Conservation (phyloP, 306 rosid genomes). For the Astragalus glycyphyllos region DNA sequence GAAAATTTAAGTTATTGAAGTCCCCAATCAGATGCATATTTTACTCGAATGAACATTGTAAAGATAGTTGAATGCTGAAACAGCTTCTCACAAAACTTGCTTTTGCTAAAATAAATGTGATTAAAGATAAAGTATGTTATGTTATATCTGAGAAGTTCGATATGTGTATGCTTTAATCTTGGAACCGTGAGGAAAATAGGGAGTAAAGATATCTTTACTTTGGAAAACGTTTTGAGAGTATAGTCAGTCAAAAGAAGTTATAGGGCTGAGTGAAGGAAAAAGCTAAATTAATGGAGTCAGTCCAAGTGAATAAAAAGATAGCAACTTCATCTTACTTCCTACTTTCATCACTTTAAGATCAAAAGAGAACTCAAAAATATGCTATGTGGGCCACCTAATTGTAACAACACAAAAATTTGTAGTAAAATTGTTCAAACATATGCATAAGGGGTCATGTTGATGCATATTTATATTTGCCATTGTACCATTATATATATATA, state of each 20-base stretch:
- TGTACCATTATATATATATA: no score
- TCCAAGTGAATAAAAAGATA: conserved; percentile 60
- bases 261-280: conserved; percentile 61
- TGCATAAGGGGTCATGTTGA: neutral
- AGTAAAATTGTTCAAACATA: neutral
- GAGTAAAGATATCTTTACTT: conserved; percentile 61
- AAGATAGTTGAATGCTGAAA: conserved; percentile 42
- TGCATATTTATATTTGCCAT: neutral
- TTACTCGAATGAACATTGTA: conserved; percentile 43
- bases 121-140: conserved; percentile 51
- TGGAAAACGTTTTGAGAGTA: conserved; percentile 57
- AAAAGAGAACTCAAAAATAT: conserved; percentile 60
- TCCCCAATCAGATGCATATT: conserved; percentile 54
- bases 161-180: conserved; percentile 47
- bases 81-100: neutral
- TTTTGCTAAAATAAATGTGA: conserved; percentile 50
- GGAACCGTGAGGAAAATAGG: conserved; percentile 50
- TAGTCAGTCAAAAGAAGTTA: conserved; percentile 85
- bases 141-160: conserved; percentile 40
- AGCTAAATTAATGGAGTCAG: conserved; percentile 59
- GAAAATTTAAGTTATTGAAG: conserved; percentile 39
- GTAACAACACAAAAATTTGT: neutral
- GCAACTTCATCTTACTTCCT: conserved; percentile 58
- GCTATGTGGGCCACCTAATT: conserved; percentile 55
- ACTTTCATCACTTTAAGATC: conserved; percentile 87